Percentiles rank a stretch among this genome's conserved stretches.
phyloP scores from a whole-genome alignment of 306 rosid genomes.

The Begonia peltatifolia region DNA sequence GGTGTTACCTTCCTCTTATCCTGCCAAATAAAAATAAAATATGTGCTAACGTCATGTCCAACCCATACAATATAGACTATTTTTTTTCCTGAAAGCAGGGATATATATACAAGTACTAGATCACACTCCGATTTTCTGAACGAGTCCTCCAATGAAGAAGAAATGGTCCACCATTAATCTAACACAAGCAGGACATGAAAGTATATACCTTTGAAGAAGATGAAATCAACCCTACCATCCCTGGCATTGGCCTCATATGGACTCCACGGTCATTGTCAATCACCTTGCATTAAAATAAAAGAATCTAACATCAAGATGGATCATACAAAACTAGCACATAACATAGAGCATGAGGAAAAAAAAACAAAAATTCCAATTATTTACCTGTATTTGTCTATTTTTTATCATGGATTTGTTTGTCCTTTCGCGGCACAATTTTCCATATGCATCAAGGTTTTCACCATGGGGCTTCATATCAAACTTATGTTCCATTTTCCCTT shows the following conservation, averaged over 20 bases:
- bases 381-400: slow-evolving; percentile 81
- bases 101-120: too few relatives aligned
- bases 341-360: neutral
- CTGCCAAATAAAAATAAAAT: slow-evolving; percentile 23
- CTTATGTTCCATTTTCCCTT: slow-evolving; percentile 94
- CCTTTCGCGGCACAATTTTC: slow-evolving; percentile 89
- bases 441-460: slow-evolving; percentile 77
- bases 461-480: slow-evolving; percentile 98
- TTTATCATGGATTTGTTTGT: slow-evolving; percentile 76
- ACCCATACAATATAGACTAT: neutral
- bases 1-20: slow-evolving; percentile 80
- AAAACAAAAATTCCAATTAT: neutral
- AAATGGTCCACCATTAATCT: too few relatives aligned
- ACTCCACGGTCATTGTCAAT: slow-evolving; percentile 84
- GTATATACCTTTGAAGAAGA: slow-evolving; percentile 65
- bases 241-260: slow-evolving; percentile 98
- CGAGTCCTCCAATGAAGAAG: too few relatives aligned
- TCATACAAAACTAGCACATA: too few relatives aligned
- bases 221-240: slow-evolving; percentile 79
- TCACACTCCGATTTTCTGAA: too few relatives aligned
- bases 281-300: slow-evolving; percentile 38
- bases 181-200: slow-evolving; percentile 6
- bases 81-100: too few relatives aligned
- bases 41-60: neutral
- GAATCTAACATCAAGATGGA: neutral